Evolutionary conservation across 371 early-diverging fungal species (phyloP).

Genomic region (Lichtheimia ramosa): DNA sequence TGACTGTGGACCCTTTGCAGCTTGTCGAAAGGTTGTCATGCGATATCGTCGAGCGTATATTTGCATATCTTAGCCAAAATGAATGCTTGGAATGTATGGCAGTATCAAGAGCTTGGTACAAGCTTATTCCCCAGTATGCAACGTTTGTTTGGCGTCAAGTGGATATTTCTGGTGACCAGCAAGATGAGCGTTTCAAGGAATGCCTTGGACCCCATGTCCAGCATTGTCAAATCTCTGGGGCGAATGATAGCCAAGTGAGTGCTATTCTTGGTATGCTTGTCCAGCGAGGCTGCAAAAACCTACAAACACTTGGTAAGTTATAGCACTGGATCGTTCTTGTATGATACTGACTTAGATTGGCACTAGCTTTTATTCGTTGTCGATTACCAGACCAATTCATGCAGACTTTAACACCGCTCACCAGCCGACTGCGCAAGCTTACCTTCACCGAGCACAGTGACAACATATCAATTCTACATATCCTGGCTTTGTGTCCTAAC

Average conservation of each 20-base stretch:
- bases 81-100: slow-evolving; percentile 7
- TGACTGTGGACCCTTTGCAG: too few species aligned
- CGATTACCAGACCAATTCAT: slow-evolving; percentile 3
- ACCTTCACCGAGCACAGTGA: slow-evolving; percentile 14
- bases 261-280: background rate
- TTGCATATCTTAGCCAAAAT: background rate
- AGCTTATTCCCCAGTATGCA: slow-evolving; percentile 1
- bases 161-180: background rate
- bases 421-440: slow-evolving; percentile 15
- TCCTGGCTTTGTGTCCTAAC: background rate
- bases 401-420: slow-evolving; percentile 4
- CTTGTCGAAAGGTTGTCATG: background rate
- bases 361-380: background rate
- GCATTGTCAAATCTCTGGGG: background rate
- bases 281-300: too few species aligned
- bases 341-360: background rate
- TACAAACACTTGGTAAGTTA: background rate
- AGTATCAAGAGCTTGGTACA: background rate
- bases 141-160: background rate
- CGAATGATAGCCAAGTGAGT: background rate
- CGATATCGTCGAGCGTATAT: slow-evolving; percentile 1
- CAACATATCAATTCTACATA: slow-evolving; percentile 12
- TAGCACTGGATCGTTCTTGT: background rate
- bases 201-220: slow-evolving; percentile 5
- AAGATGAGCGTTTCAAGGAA: background rate